A percentile compares a stretch with the other conserved stretches of the same genome.
Evolutionary conservation across 192 early-diverging fungal species (phyloP).

Genomic region (Coemansia sp.): DNA sequence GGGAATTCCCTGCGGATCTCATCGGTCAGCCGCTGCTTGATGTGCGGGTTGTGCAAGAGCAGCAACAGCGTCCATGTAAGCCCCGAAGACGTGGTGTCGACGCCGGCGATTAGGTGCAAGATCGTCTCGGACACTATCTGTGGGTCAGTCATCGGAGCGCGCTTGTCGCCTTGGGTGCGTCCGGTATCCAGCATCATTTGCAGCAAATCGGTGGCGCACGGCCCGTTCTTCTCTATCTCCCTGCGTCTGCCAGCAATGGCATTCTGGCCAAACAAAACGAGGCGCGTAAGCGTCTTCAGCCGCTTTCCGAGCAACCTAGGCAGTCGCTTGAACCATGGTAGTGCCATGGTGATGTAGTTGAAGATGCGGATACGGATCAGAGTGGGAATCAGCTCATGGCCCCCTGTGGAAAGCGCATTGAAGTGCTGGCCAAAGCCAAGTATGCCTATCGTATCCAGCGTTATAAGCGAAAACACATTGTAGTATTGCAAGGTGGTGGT

Average conservation of each 20-base stretch:
- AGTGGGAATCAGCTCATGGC: constrained; percentile 27
- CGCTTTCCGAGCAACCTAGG: constrained; percentile 16
- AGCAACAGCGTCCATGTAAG: constrained; percentile 47
- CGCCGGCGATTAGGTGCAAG: constrained; percentile 49
- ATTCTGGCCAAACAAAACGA: constrained; percentile 18
- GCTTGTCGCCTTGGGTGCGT: neutral
- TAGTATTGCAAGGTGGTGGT: constrained; percentile 23
- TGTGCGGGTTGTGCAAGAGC: constrained; percentile 43
- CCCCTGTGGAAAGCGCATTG: constrained; percentile 14
- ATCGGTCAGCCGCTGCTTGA: constrained; percentile 12
- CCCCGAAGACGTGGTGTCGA: constrained; percentile 48
- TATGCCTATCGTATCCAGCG: constrained; percentile 39
- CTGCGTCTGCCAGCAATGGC: constrained; percentile 25
- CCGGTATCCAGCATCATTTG: constrained; percentile 40
- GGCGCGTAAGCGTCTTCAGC: constrained; percentile 6
- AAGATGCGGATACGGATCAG: constrained; percentile 26
- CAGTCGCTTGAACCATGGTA: constrained; percentile 39
- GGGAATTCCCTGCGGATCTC: constrained; percentile 45
- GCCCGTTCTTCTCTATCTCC: neutral
- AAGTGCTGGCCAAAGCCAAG: constrained; percentile 41
- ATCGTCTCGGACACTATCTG: constrained; percentile 46
- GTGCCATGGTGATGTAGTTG: constrained; percentile 36
- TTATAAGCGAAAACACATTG: constrained; percentile 29
- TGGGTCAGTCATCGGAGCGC: constrained; percentile 19
- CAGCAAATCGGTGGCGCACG: constrained; percentile 16